Conservation (phyloP, 2,329 filamentous ascomycete species). For the Colletotrichum neosansevieriae region DNA sequence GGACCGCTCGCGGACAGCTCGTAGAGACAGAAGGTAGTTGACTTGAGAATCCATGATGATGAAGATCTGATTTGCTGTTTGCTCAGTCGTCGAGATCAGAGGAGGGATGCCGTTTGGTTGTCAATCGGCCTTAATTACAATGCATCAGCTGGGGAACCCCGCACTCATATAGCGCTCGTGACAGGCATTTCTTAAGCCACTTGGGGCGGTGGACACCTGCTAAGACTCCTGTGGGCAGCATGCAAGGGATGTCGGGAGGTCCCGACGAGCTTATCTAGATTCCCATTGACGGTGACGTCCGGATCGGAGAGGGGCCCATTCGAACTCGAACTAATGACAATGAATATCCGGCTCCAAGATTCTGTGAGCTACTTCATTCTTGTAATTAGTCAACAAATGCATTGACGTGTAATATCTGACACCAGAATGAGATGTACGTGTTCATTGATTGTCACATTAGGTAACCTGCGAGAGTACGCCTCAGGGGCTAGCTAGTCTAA, state of each 20-base stretch:
- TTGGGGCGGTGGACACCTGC: constrained; percentile 4
- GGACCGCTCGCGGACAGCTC: constrained; percentile 52
- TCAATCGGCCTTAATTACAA: neutral
- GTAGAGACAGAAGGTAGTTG: constrained; percentile 52
- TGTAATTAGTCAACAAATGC: no score
- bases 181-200: neutral
- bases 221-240: neutral
- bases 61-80: no score
- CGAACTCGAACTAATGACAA: neutral
- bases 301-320: neutral
- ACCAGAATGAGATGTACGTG: no score
- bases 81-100: neutral
- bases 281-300: neutral
- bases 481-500: no score
- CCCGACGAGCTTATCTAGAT: constrained; percentile 13
- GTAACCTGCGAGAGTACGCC: no score
- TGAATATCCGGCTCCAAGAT: no score
- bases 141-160: constrained; percentile 7
- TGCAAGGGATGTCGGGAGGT: constrained; percentile 14
- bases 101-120: constrained; percentile 3
- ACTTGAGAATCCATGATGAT: constrained; percentile 39
- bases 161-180: constrained; percentile 17
- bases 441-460: no score
- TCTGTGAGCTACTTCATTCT: no score
- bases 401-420: no score